Percentiles rank a stretch among this genome's conserved stretches.
Conservation (phyloP, 441 rosid species). For the Eruca vesicaria region DNA sequence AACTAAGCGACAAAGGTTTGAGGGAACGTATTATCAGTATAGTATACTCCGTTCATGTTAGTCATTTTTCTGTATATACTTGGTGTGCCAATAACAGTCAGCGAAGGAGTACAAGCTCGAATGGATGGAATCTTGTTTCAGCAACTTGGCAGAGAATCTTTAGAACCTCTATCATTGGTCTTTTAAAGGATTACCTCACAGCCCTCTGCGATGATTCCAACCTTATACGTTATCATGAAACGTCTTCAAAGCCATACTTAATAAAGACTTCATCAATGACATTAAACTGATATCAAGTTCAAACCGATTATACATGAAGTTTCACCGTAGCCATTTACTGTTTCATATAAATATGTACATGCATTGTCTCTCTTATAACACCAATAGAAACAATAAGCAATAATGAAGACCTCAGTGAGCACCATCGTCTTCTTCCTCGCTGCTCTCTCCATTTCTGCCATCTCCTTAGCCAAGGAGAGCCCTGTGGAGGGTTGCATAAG, state of each 20-base stretch:
- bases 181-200: conserved; percentile 66
- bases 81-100: conserved; percentile 37
- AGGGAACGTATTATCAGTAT: too few species aligned
- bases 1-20: too few species aligned
- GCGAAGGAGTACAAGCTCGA: conserved; percentile 80
- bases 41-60: too few species aligned
- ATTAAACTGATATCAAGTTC: neutral
- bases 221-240: neutral
- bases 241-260: conserved; percentile 3
- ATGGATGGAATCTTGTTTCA: conserved; percentile 89
- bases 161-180: conserved; percentile 46
- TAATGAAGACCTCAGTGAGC: conserved; percentile 19
- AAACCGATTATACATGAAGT: conserved; percentile 5
- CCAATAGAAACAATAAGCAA: conserved; percentile 5
- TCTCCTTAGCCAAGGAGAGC: neutral
- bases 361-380: neutral
- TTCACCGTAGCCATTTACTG: too few species aligned
- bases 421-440: conserved; percentile 11
- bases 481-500: conserved; percentile 21
- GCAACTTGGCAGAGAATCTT: conserved; percentile 59
- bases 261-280: neutral
- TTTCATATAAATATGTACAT: neutral
- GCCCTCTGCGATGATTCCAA: conserved; percentile 54
- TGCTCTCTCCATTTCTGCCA: neutral
- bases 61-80: too few species aligned